A percentile compares a stretch with the other conserved stretches of the same genome.
Evolutionary conservation across 2,329 filamentous ascomycete species (phyloP).

Genomic region (Dichotomopilus funicola): DNA sequence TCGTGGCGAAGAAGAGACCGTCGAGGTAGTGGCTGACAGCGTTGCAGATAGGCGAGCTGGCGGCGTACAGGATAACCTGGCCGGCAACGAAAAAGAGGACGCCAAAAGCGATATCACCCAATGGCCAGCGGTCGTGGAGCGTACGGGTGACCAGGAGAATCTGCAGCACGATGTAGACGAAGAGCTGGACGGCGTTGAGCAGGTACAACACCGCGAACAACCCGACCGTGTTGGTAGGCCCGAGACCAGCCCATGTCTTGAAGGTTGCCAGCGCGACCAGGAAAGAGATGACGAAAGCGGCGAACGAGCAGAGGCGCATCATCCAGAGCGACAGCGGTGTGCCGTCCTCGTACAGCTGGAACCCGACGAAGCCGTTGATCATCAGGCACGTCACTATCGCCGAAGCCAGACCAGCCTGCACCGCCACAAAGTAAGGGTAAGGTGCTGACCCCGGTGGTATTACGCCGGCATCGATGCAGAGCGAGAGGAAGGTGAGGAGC

Average conservation of each 20-base stretch:
- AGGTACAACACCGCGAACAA: conserved; percentile 90
- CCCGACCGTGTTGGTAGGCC: conserved; percentile 78
- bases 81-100: conserved; percentile 86
- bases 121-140: conserved; percentile 88
- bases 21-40: conserved; percentile 87
- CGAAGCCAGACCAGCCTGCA: conserved; percentile 77
- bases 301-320: conserved; percentile 67
- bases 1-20: conserved; percentile 87
- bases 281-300: conserved; percentile 81
- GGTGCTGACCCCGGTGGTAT: conserved; percentile 72
- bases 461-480: conserved; percentile 88
- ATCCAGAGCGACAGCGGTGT: conserved; percentile 93
- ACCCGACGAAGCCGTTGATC: conserved; percentile 97
- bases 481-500: conserved; percentile 78
- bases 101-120: conserved; percentile 86
- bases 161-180: conserved; percentile 83
- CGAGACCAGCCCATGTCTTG: conserved; percentile 80
- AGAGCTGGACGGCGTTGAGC: conserved; percentile 78
- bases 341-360: conserved; percentile 96
- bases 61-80: conserved; percentile 87
- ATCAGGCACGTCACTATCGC: conserved; percentile 82
- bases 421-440: conserved; percentile 86
- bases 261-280: conserved; percentile 87
- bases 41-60: conserved; percentile 78
- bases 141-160: conserved; percentile 82